Evolutionary conservation across 2,329 filamentous ascomycete genomes (phyloP).

Genomic region (Ambrosiella xylebori): DNA sequence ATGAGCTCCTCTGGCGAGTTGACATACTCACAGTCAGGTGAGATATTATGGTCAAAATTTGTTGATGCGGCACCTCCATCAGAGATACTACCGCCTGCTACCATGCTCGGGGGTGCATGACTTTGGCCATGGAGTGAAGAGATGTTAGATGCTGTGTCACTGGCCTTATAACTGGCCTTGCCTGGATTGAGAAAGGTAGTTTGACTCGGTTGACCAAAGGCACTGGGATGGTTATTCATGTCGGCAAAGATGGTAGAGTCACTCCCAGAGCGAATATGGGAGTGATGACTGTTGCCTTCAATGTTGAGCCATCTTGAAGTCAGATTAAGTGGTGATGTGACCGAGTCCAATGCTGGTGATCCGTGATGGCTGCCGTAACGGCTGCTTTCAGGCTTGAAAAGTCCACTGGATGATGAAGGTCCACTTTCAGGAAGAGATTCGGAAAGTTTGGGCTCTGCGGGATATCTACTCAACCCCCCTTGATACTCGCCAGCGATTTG

Average conservation of each 20-base stretch:
- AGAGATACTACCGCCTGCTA: conserved; percentile 13
- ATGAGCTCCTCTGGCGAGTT: conserved; percentile 59
- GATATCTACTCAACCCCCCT: conserved; percentile 60
- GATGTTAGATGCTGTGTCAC: conserved; percentile 22
- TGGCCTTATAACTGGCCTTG: conserved; percentile 17
- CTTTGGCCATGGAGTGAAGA: conserved; percentile 24
- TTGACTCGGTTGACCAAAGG: not conserved
- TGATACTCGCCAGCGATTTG: conserved; percentile 81
- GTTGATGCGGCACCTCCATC: conserved; percentile 25
- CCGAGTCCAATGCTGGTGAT: conserved; percentile 6
- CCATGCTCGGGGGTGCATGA: conserved; percentile 7
- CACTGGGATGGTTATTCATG: not conserved
- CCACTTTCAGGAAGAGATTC: conserved; percentile 15
- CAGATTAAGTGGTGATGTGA: conserved; percentile 8
- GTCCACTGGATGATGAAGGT: conserved; percentile 12
- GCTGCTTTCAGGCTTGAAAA: not conserved
- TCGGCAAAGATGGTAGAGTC: conserved; percentile 1
- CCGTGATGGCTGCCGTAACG: conserved; percentile 3
- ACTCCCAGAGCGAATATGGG: conserved; percentile 2
- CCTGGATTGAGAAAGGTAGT: conserved; percentile 5
- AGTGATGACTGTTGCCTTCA: not conserved
- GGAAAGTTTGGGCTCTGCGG: conserved; percentile 18
- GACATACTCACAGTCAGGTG: conserved; percentile 41
- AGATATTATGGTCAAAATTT: conserved; percentile 21
- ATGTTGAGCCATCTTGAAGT: conserved; percentile 9